A percentile compares a stretch with the other conserved stretches of the same genome.
Conservation (phyloP, 257 asterid species). For the Przewalskia tangutica region DNA sequence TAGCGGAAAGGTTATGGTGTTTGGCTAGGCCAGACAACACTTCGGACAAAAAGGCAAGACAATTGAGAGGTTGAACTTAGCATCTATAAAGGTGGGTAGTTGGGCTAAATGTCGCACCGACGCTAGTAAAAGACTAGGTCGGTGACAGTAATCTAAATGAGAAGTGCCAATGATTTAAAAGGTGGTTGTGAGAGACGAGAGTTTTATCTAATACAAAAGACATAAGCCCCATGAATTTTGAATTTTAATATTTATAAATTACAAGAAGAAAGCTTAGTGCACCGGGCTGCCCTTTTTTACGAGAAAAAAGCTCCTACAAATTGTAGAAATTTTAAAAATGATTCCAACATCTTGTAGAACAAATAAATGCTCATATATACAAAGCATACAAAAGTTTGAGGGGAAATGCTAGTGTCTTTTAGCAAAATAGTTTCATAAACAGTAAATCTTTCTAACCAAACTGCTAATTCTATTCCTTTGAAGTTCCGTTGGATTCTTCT, state of each 20-base stretch:
- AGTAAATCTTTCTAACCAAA: neutral
- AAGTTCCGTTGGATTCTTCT: neutral
- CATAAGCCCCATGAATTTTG: neutral
- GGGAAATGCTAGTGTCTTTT: neutral
- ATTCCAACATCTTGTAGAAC: neutral
- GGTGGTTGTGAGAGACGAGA: neutral
- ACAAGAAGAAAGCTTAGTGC: neutral
- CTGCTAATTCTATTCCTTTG: neutral
- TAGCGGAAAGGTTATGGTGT: neutral
- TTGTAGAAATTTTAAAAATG: neutral
- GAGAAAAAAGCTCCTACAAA: neutral
- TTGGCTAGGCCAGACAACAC: neutral
- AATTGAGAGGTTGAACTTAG: neutral
- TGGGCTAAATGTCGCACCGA: neutral
- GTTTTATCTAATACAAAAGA: neutral
- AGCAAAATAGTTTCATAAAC: neutral
- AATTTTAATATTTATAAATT: neutral
- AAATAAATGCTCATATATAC: neutral
- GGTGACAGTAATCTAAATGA: neutral
- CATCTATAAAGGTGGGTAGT: neutral
- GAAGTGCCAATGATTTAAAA: neutral
- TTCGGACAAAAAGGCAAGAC: neutral
- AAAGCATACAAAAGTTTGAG: neutral
- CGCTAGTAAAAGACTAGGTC: neutral
- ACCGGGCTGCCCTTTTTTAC: no score